These are phyloP conservation scores for Picochlorum sp. DNA, from an alignment of 139 green algal species.

Conservation along the genomic window DNA sequence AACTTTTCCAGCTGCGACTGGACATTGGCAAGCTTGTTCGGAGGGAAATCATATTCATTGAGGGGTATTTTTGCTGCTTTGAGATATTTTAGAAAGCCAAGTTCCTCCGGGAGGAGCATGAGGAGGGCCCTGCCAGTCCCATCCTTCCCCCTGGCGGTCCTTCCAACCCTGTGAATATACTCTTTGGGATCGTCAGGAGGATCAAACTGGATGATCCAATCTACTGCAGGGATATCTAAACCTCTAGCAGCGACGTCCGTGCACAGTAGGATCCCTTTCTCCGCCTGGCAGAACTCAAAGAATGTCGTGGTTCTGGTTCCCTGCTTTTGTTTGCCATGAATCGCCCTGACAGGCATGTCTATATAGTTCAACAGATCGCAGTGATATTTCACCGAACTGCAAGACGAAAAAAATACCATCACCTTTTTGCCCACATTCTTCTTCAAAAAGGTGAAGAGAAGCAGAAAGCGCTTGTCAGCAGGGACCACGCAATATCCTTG, in stretches of 20 bases:
- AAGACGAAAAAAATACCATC: slow-evolving; percentile 98
- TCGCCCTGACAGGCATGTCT: slow-evolving; percentile 87
- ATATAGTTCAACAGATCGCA: slow-evolving; percentile 98
- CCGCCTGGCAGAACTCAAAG: slow-evolving; percentile 89
- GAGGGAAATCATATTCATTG: slow-evolving; percentile 97
- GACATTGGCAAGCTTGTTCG: slow-evolving; percentile 91
- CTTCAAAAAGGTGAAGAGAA: slow-evolving; percentile 99
- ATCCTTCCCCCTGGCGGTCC: slow-evolving; percentile 77
- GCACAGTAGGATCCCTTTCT: slow-evolving; percentile 86
- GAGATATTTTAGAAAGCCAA: slow-evolving; percentile 87
- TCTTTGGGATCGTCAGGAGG: slow-evolving; percentile 91
- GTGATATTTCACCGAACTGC: slow-evolving; percentile 92
- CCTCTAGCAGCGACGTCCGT: slow-evolving; percentile 96
- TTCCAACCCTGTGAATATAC: slow-evolving; percentile 84
- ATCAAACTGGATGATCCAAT: slow-evolving; percentile 99
- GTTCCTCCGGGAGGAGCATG: slow-evolving; percentile 91
- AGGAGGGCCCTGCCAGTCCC: slow-evolving; percentile 84
- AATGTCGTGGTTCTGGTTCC: slow-evolving; percentile 92
- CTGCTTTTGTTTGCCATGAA: slow-evolving; percentile 99
- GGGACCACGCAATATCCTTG: slow-evolving; percentile 94
- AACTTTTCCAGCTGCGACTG: slow-evolving; percentile 94
- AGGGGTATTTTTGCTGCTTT: slow-evolving; percentile 69
- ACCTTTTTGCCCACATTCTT: slow-evolving; percentile 98
- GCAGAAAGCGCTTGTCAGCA: slow-evolving; percentile 84
- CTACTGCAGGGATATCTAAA: slow-evolving; percentile 92